Base-by-base conservation (phyloP, 2,329 filamentous ascomycete genomes). In the Colletotrichum acutatum region DNA sequence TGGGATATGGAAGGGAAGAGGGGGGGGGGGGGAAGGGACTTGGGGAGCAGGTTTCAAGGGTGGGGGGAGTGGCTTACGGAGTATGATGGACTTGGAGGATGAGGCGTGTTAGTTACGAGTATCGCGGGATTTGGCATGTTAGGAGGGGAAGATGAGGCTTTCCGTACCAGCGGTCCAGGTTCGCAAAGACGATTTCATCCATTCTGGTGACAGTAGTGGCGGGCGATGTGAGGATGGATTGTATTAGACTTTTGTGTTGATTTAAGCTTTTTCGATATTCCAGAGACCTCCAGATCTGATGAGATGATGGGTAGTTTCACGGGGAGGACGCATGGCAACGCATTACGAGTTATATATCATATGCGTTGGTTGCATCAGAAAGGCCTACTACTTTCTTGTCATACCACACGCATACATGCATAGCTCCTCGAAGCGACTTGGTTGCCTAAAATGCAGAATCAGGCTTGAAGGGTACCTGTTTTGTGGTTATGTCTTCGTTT, bases 21-120 rank as follows among this genome's bases (percentile, higher is more conserved):
- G 37, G 37, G 12, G 12, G 37, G 16, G 12, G 8, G 37, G 12
- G 37, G 37, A 37, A 11, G 34, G 12, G 34, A 3, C 9, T 14
- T 5, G 14, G 12, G 32, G 32, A 34, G 2, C 6, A 34, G 32
- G 32, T 34, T 30, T 30, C 28, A 7, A 30, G 28, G 28, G 4
- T 30, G 28, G 28, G 3, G 32, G 32, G 11, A 12, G 9, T 19
- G 56, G 16, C 84, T 66, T 79, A 86, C 85, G 66, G 85, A 81
- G 77, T 87, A 87, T 74, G 81, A 79, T 4, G 85, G 85, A 77
- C 85, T 86, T 70, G 37, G 37, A 22, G 28, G 42, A 49, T 49
- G 42, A 49, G 19, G 42, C 3, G 19, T 6, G 19, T 49, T n/a
- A 49, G 42, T 7, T 16, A 19, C 22, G 19, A 52, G 67, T 34